Conservation (phyloP, 2,329 filamentous ascomycete species). For the Monosporascus sp. region DNA sequence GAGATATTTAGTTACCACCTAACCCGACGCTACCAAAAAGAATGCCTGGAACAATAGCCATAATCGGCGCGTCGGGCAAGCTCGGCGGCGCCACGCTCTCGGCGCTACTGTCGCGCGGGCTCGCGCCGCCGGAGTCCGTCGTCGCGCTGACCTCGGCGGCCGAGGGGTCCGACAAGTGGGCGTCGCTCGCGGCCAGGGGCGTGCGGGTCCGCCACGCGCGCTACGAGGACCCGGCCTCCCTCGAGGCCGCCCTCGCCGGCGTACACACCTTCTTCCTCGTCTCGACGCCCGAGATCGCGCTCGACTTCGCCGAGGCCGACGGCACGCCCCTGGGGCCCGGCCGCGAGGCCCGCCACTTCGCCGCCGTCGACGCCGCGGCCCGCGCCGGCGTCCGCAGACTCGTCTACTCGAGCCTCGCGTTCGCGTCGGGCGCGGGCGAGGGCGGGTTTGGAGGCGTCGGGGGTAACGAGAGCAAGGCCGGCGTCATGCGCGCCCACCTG, state of each 20-base stretch:
- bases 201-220: conserved; percentile 45
- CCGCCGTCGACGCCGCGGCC: conserved; percentile 48
- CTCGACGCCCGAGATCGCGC: conserved; percentile 29
- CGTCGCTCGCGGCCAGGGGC: conserved; percentile 32
- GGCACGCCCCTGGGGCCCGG: conserved; percentile 21
- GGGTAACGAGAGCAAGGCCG: conserved; percentile 33
- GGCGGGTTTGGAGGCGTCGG: conserved; percentile 25
- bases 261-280: conserved; percentile 50
- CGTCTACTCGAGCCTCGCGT: conserved; percentile 55
- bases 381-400: conserved; percentile 45
- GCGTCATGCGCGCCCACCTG: conserved; percentile 56
- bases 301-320: conserved; percentile 17
- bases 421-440: conserved; percentile 26
- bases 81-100: conserved; percentile 45
- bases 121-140: conserved; percentile 15
- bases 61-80: conserved; percentile 47
- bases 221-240: conserved; percentile 40
- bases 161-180: conserved; percentile 34
- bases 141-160: conserved; percentile 33
- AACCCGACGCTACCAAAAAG: background rate
- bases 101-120: conserved; percentile 38
- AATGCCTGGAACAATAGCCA: conserved; percentile 30
- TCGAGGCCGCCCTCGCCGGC: conserved; percentile 42
- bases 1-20: background rate
- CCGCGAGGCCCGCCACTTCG: conserved; percentile 31